Conservation (phyloP, 345 rosid genomes). For the Fremontodendron californicum region DNA sequence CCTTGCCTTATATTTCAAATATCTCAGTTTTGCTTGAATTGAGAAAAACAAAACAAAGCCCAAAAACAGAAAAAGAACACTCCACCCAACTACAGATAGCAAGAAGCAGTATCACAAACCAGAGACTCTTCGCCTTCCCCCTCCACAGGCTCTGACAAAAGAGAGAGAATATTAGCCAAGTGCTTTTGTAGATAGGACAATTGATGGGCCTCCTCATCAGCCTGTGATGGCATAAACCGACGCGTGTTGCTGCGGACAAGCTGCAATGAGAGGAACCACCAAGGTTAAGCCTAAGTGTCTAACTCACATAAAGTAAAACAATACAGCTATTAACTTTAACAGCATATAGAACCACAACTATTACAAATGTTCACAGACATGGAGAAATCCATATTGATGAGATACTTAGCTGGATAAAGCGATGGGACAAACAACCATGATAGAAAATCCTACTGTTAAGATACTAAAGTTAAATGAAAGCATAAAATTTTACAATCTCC, state of each 20-base stretch:
- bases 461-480: background rate
- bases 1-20: background rate
- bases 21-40: background rate
- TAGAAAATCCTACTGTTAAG: background rate
- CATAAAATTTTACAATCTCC: background rate
- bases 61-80: background rate
- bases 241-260: constrained; percentile 97
- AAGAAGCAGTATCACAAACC: constrained; percentile 46
- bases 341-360: background rate
- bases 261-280: constrained; percentile 40
- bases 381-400: background rate
- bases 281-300: constrained; percentile 4
- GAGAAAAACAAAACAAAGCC: constrained; percentile 3
- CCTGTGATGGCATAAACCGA: constrained; percentile 91
- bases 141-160: constrained; percentile 82
- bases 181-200: constrained; percentile 94
- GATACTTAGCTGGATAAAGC: background rate
- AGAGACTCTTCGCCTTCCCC: constrained; percentile 87
- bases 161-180: constrained; percentile 76
- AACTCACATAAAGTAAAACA: constrained; percentile 6
- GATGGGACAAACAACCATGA: background rate
- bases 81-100: background rate
- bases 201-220: constrained; percentile 98
- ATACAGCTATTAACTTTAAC: background rate
- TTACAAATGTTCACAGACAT: background rate